Evolutionary conservation across 139 green algal species (phyloP), one percentile per base, ranked within the genome.

Genomic region (Chlorella sp.): DNA sequence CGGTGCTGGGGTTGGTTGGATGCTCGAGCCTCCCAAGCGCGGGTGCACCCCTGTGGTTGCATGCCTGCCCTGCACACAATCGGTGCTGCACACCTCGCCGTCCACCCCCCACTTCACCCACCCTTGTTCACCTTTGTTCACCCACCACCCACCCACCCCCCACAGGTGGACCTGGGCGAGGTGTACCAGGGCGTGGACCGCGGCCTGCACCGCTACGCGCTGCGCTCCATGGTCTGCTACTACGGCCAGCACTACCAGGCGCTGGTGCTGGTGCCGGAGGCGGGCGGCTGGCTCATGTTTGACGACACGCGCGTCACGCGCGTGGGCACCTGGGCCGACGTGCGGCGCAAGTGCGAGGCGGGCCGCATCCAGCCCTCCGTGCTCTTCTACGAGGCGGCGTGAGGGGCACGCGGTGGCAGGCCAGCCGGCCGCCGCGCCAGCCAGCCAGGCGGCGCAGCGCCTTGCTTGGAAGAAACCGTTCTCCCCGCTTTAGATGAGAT

Each of bases 211-310:
- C 30, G 86, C 43, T 96, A 94, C 87, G 46, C 81, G 34, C 90
- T 96, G 73, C 85, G 86, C 86, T 90, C 87, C 86, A 93, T 95
- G 92, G 93, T 98, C 81, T 95, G 94, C 82, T 98, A 97, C 91
- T 97, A 96, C 78, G 94, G 94, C 32, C 86, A 90, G 87, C 95
- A 98, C 84, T 98, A 98, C 92, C 88, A 94, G 62, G 96, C 94
- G 26, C 95, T 97, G 79, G 93, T 96, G 70, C 44, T 72, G 34
- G 78, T 89, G 76, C 68, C 54, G 1, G 73, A 89, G 40, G 73
- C 87, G 16, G 81, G 77, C 38, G 43, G 48, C 40, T 98, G 95
- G 95, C 85, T 97, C 64, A 92, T 95, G 73, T 86, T 91, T 78
- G 88, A 91, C 58, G 85, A 90, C 68, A 76, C 72, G 40, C 44